Percentiles rank a stretch among this genome's conserved stretches.
Conservation (phyloP, 2,329 filamentous ascomycete genomes). For the Aureobasidium zeae region DNA sequence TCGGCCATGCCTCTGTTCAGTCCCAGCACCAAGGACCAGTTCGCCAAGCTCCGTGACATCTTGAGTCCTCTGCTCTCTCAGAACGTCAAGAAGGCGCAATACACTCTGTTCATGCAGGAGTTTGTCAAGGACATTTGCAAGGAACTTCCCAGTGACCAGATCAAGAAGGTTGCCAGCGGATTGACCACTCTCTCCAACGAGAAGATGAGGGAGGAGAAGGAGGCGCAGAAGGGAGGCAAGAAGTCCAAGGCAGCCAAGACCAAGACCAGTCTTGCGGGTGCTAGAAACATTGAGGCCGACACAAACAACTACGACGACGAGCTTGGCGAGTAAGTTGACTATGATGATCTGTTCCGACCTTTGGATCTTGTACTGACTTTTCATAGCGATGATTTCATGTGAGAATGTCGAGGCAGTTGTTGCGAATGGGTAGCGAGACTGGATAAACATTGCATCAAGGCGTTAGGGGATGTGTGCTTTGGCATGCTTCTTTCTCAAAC, state of each 20-base stretch:
- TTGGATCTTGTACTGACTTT: conserved; percentile 18
- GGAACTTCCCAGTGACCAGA: conserved; percentile 82
- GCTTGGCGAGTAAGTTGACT: conserved; percentile 67
- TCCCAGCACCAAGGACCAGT: conserved; percentile 77
- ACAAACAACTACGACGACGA: conserved; percentile 66
- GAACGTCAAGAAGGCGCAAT: conserved; percentile 82
- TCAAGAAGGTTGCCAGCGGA: conserved; percentile 87
- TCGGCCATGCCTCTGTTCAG: conserved; percentile 76
- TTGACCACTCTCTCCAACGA: conserved; percentile 90
- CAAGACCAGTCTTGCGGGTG: conserved; percentile 71
- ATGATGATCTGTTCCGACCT: background rate
- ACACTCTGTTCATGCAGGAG: conserved; percentile 81
- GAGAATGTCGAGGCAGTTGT: conserved; percentile 29
- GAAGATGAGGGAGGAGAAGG: conserved; percentile 98
- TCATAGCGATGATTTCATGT: conserved; percentile 63
- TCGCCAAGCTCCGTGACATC: conserved; percentile 66
- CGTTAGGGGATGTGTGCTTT: conserved; percentile 10
- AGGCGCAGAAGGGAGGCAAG: conserved; percentile 85
- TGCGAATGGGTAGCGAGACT: conserved; percentile 5
- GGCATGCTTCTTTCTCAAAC: background rate
- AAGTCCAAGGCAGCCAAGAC: conserved; percentile 96
- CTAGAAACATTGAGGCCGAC: conserved; percentile 55
- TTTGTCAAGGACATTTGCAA: conserved; percentile 80
- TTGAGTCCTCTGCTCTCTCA: conserved; percentile 67
- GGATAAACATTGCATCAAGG: conserved; percentile 3